Evolutionary conservation across 768 basidiomycete genomes (phyloP).

Genomic region (Royoungia palumana): DNA sequence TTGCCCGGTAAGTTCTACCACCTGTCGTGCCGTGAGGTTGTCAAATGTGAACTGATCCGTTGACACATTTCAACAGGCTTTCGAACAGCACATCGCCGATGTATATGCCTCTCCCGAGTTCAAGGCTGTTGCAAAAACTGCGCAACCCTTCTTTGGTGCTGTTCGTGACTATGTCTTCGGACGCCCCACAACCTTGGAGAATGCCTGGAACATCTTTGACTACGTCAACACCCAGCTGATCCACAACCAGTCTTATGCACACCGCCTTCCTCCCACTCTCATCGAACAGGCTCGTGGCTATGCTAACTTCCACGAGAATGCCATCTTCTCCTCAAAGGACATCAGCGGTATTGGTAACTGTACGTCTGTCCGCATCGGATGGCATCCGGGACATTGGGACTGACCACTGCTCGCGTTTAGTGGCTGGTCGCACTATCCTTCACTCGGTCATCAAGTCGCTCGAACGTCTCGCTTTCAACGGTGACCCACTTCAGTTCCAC

Average conservation of each 20-base stretch:
- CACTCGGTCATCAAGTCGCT: constrained; percentile 69
- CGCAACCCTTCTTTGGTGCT: constrained; percentile 61
- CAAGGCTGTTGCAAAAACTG: constrained; percentile 54
- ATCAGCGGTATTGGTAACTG: constrained; percentile 75
- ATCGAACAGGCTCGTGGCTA: constrained; percentile 70
- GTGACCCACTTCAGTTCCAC: constrained; percentile 76
- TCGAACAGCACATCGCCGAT: constrained; percentile 57
- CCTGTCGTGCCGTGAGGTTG: not conserved
- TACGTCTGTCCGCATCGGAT: constrained; percentile 36
- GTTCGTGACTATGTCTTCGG: constrained; percentile 72
- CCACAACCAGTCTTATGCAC: constrained; percentile 81
- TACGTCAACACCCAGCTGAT: constrained; percentile 70
- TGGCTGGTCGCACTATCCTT: constrained; percentile 79
- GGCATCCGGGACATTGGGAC: not conserved
- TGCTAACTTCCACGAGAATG: constrained; percentile 78
- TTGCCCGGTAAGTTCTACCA: constrained; percentile 44
- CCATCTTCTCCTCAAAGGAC: constrained; percentile 62
- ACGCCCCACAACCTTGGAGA: constrained; percentile 61
- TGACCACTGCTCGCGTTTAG: constrained; percentile 36
- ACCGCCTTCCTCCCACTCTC: constrained; percentile 76
- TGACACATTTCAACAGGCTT: constrained; percentile 41
- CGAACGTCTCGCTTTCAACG: constrained; percentile 74
- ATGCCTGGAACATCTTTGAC: constrained; percentile 79
- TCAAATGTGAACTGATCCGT: constrained; percentile 10
- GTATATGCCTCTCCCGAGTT: constrained; percentile 65